phyloP scores from a whole-genome alignment of 345 rosid genomes.

The Durio zibethinus region DNA sequence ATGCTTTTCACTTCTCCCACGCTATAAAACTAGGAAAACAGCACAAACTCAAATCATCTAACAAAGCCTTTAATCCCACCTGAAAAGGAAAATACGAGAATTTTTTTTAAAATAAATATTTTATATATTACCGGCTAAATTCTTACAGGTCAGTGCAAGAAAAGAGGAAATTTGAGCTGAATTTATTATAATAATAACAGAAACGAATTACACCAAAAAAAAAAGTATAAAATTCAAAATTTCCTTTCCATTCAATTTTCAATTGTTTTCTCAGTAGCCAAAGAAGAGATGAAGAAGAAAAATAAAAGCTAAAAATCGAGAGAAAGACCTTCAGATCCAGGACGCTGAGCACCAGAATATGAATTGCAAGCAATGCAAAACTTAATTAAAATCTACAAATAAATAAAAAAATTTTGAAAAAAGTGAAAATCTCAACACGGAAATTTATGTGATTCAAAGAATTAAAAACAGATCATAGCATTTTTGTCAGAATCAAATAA shows the following conservation, averaged over 20 bases:
- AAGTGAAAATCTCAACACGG: background rate
- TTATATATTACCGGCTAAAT: background rate
- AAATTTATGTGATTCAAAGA: background rate
- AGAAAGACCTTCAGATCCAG: constrained; percentile 17
- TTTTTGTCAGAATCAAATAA: background rate
- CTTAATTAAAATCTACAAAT: background rate
- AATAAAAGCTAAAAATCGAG: background rate
- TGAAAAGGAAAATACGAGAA: background rate
- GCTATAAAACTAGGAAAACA: background rate
- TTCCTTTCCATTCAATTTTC: background rate
- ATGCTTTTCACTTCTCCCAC: constrained; percentile 14
- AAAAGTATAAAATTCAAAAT: background rate
- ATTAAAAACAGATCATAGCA: constrained; percentile 1
- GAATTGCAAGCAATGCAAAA: background rate
- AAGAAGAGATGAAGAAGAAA: background rate
- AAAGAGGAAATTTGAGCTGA: background rate
- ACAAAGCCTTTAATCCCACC: constrained; percentile 5
- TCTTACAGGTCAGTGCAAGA: background rate
- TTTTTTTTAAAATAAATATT: too few species aligned
- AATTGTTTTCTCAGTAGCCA: background rate
- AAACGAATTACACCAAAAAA: background rate
- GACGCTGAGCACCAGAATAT: background rate
- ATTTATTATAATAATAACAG: background rate
- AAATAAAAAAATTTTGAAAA: background rate
- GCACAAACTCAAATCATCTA: constrained; percentile 16